These are phyloP conservation scores for Suhomyces guaymorum DNA, from an alignment of 1,139 yeast species.

Conservation along the genomic window DNA sequence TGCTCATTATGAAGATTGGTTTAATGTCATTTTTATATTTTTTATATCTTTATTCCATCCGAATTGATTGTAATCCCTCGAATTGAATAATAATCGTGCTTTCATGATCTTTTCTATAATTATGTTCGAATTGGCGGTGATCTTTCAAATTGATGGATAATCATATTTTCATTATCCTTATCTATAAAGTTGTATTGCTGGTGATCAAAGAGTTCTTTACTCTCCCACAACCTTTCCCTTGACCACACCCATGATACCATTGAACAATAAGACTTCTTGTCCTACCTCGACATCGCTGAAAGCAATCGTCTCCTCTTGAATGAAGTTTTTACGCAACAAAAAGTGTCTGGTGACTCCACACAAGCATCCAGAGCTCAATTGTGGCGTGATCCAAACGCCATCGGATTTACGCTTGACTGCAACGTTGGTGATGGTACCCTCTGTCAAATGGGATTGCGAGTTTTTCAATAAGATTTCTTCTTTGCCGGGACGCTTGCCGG, in stretches of 20 bases:
- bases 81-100: too few species aligned
- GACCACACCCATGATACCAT: constrained; percentile 81
- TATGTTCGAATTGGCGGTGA: too few species aligned
- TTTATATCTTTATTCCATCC: too few species aligned
- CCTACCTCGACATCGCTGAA: constrained; percentile 54
- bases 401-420: constrained; percentile 54
- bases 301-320: constrained; percentile 56
- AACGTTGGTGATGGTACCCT: constrained; percentile 82
- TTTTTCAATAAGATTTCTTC: constrained; percentile 77
- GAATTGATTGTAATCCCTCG: too few species aligned
- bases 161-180: too few species aligned
- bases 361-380: constrained; percentile 72
- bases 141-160: not conserved
- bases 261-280: constrained; percentile 68
- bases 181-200: too few species aligned
- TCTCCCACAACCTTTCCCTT: constrained; percentile 49
- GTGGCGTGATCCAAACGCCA: constrained; percentile 78
- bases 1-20: too few species aligned
- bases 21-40: too few species aligned
- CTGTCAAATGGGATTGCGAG: constrained; percentile 62
- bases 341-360: constrained; percentile 81
- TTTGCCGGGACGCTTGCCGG: constrained; percentile 34
- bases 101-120: too few species aligned
- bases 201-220: too few species aligned
- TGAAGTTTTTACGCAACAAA: constrained; percentile 53